Percentiles rank a stretch among this genome's conserved stretches.
Evolutionary conservation across 495 filamentous ascomycete genomes (phyloP).

Genomic region (Penicillium odoratum): DNA sequence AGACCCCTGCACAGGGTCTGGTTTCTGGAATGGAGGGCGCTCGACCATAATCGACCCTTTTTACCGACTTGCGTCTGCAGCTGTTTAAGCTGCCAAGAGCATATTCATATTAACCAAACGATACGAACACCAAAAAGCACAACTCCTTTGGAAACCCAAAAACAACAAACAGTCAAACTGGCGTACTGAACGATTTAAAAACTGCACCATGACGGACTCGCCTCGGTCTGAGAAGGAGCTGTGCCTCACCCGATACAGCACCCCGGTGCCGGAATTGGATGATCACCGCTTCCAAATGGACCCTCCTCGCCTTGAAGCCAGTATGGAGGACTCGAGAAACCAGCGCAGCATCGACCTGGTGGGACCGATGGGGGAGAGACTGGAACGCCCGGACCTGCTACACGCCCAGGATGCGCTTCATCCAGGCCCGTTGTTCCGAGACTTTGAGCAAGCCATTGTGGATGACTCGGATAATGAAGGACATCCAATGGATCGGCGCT

Average conservation of each 20-base stretch:
- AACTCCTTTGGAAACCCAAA: slow-evolving; percentile 3
- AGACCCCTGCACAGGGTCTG: slow-evolving; percentile 52
- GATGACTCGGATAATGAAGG: slow-evolving; percentile 62
- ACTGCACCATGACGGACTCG: slow-evolving; percentile 58
- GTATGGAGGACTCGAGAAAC: slow-evolving; percentile 35
- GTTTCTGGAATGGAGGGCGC: slow-evolving; percentile 46
- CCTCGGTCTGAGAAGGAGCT: slow-evolving; percentile 59
- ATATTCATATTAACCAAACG: slow-evolving; percentile 1
- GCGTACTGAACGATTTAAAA: slow-evolving; percentile 5
- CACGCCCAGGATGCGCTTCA: slow-evolving; percentile 50
- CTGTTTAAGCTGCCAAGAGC: slow-evolving; percentile 25
- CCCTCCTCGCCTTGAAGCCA: slow-evolving; percentile 61
- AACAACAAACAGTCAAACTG: slow-evolving; percentile 19
- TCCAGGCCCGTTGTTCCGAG: slow-evolving; percentile 55
- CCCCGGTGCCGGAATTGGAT: slow-evolving; percentile 85
- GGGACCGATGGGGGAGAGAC: slow-evolving; percentile 22
- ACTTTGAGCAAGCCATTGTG: slow-evolving; percentile 80
- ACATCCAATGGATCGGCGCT: slow-evolving; percentile 39
- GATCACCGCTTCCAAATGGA: slow-evolving; percentile 84
- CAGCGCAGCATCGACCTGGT: slow-evolving; percentile 39
- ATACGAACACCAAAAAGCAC: slow-evolving; percentile 10
- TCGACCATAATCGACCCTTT: slow-evolving; percentile 35
- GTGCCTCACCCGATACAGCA: slow-evolving; percentile 63
- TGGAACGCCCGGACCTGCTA: slow-evolving; percentile 48
- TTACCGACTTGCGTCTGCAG: slow-evolving; percentile 35